These are phyloP conservation scores for Epichloe uncinata DNA, from an alignment of 2,329 filamentous ascomycete species.

Conservation along the genomic window DNA sequence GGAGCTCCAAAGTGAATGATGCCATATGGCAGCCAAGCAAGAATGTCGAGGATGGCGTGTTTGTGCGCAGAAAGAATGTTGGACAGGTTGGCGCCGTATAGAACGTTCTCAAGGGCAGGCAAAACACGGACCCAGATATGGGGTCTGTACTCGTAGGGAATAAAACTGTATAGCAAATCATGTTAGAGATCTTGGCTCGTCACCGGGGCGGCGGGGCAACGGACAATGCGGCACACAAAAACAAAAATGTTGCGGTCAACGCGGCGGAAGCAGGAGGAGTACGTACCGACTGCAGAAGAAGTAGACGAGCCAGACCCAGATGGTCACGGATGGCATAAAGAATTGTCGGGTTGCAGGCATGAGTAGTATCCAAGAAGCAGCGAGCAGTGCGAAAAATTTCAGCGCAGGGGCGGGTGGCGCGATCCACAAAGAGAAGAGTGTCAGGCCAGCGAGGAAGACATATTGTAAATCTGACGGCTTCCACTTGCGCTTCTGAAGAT, in stretches of 20 bases:
- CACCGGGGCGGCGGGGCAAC: neutral
- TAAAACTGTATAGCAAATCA: conserved; percentile 48
- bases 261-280: neutral
- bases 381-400: conserved; percentile 59
- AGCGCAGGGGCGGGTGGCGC: conserved; percentile 67
- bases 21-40: conserved; percentile 91
- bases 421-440: conserved; percentile 72
- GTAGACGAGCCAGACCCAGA: conserved; percentile 76
- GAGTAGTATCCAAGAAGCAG: conserved; percentile 56
- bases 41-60: conserved; percentile 66
- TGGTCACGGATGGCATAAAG: conserved; percentile 74
- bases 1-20: conserved; percentile 82
- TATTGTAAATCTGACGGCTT: conserved; percentile 77
- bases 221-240: neutral
- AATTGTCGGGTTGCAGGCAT: conserved; percentile 84
- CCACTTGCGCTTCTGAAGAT: conserved; percentile 68
- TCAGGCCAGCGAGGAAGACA: conserved; percentile 56
- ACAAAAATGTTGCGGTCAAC: neutral
- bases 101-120: conserved; percentile 86
- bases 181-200: neutral
- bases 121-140: conserved; percentile 93
- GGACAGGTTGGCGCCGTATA: conserved; percentile 90
- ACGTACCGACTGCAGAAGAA: conserved; percentile 90
- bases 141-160: conserved; percentile 75
- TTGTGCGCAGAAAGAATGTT: conserved; percentile 91